phyloP scores from a whole-genome alignment of 805 yeast genomes.

The Ogataea neopini region DNA sequence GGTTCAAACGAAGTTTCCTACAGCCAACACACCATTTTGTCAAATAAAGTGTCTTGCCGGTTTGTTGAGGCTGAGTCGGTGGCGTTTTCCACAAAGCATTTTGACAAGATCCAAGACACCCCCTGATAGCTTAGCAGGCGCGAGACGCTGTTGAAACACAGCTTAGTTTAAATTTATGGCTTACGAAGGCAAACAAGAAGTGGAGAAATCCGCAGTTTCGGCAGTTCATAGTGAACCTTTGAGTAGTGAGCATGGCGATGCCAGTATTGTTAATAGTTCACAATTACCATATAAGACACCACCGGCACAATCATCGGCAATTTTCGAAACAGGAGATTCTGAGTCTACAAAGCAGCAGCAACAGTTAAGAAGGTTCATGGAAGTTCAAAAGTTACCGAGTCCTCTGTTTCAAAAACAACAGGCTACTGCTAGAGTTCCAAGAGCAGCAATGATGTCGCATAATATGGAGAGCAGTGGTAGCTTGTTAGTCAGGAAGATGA shows the following conservation, averaged over 20 bases:
- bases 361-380: conserved; percentile 6
- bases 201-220: background rate
- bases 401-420: conserved; percentile 18
- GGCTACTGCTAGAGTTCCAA: conserved; percentile 4
- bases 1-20: no score
- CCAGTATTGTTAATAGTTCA: background rate
- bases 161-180: background rate
- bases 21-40: no score
- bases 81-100: conserved; percentile 1
- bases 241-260: background rate
- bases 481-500: conserved; percentile 10
- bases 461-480: background rate
- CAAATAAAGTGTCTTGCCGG: no score
- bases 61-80: conserved; percentile 8
- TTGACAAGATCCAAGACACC: background rate
- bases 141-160: background rate
- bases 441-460: background rate
- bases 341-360: conserved; percentile 1
- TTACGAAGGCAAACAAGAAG: background rate
- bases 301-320: conserved; percentile 1
- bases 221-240: background rate
- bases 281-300: conserved; percentile 5
- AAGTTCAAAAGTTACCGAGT: conserved; percentile 28
- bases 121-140: background rate
- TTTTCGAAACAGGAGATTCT: background rate